phyloP scores from a whole-genome alignment of 106 monocot genomes.

The Dioscorea zingiberensis region DNA sequence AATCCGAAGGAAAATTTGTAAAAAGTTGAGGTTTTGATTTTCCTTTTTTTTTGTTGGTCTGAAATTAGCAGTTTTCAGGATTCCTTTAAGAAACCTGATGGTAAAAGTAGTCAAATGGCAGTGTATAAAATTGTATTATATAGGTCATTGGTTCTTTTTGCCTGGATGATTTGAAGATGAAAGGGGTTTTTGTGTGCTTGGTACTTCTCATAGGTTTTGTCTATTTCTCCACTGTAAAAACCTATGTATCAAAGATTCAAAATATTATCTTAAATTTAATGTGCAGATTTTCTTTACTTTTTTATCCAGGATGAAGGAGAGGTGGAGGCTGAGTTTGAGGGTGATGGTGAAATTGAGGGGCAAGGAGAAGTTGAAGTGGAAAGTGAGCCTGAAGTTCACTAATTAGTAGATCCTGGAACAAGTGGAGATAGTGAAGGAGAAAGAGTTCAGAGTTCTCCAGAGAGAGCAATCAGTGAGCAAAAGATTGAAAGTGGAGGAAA shows the following conservation, averaged over 20 bases:
- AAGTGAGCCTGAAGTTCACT: conserved; percentile 66
- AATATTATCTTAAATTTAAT: too few relatives aligned
- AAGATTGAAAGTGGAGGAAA: conserved; percentile 56
- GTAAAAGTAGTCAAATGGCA: too few relatives aligned
- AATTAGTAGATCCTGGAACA: conserved; percentile 43
- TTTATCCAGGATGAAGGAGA: conserved; percentile 43
- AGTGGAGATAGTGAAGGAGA: conserved; percentile 82
- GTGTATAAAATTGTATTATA: too few relatives aligned
- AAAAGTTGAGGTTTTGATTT: too few relatives aligned
- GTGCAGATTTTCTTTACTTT: background rate
- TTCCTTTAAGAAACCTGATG: too few relatives aligned
- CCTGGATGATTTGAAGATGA: background rate
- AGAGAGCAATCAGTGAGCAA: conserved; percentile 61
- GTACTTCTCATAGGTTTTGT: too few relatives aligned
- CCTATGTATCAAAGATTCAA: too few relatives aligned
- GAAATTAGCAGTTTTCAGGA: too few relatives aligned
- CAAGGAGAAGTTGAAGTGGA: conserved; percentile 77
- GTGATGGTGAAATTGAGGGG: conserved; percentile 67
- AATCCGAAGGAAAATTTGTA: too few relatives aligned
- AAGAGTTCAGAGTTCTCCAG: conserved; percentile 59
- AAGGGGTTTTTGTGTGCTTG: background rate
- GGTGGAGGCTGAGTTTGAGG: conserved; percentile 44
- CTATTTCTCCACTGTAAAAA: too few relatives aligned
- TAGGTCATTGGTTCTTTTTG: too few relatives aligned
- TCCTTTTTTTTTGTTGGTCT: too few relatives aligned